Percentiles rank a stretch among this genome's conserved stretches.
Conservation (phyloP, 371 early-diverging fungal species). For the Coemansia sp. region DNA sequence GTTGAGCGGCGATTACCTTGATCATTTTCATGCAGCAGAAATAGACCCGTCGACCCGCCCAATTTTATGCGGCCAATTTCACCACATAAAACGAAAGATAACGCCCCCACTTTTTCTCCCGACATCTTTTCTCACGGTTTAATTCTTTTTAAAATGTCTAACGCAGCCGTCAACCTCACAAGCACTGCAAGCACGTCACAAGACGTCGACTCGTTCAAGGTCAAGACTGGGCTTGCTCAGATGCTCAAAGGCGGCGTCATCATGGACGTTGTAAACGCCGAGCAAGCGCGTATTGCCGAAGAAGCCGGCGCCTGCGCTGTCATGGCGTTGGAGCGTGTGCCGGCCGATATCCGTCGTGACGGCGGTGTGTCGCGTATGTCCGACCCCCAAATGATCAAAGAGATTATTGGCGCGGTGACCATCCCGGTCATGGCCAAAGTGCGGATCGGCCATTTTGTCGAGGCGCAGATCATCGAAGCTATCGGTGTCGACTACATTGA, state of each 20-base stretch:
- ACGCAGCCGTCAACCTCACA: not conserved
- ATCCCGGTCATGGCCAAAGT: conserved; percentile 99
- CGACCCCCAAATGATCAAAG: conserved; percentile 96
- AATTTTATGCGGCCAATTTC: not conserved
- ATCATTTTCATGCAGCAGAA: not conserved
- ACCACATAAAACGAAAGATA: not conserved
- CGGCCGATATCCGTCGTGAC: conserved; percentile 96
- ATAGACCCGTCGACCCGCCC: not conserved
- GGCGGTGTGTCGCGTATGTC: conserved; percentile 99
- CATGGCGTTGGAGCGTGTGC: conserved; percentile 97
- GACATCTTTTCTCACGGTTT: not conserved
- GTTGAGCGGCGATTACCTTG: not conserved
- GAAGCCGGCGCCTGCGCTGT: conserved; percentile 98
- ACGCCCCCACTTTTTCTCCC: not conserved
- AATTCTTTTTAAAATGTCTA: not conserved
- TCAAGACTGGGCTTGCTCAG: conserved; percentile 95
- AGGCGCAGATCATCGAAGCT: conserved; percentile 91
- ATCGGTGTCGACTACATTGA: conserved; percentile 95
- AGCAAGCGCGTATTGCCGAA: conserved; percentile 97
- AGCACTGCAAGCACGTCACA: not conserved
- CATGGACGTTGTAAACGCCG: conserved; percentile 97
- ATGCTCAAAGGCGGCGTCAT: conserved; percentile 98
- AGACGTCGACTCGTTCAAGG: conserved; percentile 53
- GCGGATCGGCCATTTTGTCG: conserved; percentile 98
- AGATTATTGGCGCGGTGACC: conserved; percentile 91